A percentile compares a stretch with the other conserved stretches of the same genome.
Evolutionary conservation across 2,329 filamentous ascomycete genomes (phyloP).

Genomic region (Ascochyta pisi): DNA sequence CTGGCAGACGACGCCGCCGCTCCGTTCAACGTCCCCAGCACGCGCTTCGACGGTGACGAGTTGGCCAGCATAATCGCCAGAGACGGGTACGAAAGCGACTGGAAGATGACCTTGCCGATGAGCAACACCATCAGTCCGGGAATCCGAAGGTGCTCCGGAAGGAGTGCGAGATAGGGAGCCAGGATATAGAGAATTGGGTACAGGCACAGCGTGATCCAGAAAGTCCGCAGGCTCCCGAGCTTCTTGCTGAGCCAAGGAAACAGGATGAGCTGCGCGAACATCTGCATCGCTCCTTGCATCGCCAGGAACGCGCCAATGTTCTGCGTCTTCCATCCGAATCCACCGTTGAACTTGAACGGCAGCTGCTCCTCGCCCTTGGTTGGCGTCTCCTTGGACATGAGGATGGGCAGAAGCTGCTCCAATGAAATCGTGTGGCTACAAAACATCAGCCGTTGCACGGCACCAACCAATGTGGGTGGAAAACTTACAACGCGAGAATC

Average conservation of each 20-base stretch:
- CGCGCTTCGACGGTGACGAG: slow-evolving; percentile 80
- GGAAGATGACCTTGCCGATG: slow-evolving; percentile 91
- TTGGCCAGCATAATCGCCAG: slow-evolving; percentile 90
- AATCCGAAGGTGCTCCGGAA: slow-evolving; percentile 75
- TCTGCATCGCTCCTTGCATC: slow-evolving; percentile 86
- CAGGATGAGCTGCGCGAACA: slow-evolving; percentile 82
- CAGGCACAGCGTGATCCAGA: slow-evolving; percentile 78
- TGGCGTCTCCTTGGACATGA: slow-evolving; percentile 75
- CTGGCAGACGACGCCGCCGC: slow-evolving; percentile 91
- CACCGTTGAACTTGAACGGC: slow-evolving; percentile 88
- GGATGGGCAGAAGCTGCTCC: slow-evolving; percentile 90
- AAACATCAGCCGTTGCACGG: slow-evolving; percentile 27
- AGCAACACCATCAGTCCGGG: slow-evolving; percentile 78
- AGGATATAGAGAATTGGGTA: slow-evolving; percentile 90
- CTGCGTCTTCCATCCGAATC: slow-evolving; percentile 83
- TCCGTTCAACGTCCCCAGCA: slow-evolving; percentile 91
- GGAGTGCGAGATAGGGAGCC: slow-evolving; percentile 86
- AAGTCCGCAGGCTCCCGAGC: slow-evolving; percentile 80
- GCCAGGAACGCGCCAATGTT: slow-evolving; percentile 88
- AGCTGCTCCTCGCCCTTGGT: slow-evolving; percentile 60
- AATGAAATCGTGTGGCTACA: slow-evolving; percentile 93
- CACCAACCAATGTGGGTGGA: slow-evolving; percentile 14
- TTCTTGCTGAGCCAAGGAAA: slow-evolving; percentile 79
- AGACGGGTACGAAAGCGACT: slow-evolving; percentile 89
- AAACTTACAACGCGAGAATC: slow-evolving; percentile 83